phyloP scores from a whole-genome alignment of 805 yeast species.

The Hanseniaspora mollemarum region DNA sequence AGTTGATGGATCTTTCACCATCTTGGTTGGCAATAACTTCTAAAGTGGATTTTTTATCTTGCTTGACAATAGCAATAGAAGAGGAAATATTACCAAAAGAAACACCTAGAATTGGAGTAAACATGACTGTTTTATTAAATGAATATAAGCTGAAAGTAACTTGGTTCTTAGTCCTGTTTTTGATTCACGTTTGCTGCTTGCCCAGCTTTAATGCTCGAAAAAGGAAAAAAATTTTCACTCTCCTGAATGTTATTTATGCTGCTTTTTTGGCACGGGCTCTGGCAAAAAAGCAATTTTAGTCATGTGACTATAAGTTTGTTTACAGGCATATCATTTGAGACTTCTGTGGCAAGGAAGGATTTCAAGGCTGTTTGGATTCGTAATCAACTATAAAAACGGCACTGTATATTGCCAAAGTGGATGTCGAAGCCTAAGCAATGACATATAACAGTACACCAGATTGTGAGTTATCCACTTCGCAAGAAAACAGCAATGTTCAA shows the following conservation, averaged over 20 bases:
- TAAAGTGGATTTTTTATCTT: conserved; percentile 66
- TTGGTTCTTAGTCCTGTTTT: neutral
- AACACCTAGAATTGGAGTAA: conserved; percentile 70
- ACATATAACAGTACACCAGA: neutral
- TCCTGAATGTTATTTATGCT: neutral
- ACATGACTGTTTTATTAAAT: conserved; percentile 15
- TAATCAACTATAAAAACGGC: no score
- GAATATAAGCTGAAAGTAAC: neutral
- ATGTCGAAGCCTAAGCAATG: no score
- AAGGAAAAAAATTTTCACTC: neutral
- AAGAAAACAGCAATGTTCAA: neutral
- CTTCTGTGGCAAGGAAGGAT: no score
- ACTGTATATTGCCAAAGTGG: no score
- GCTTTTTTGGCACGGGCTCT: no score
- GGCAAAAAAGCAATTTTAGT: no score
- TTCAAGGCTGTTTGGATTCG: neutral
- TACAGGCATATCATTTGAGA: no score
- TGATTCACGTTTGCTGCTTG: no score
- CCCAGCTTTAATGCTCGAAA: neutral
- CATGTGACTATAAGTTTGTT: no score
- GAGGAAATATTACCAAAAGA: conserved; percentile 94
- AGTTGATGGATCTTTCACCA: conserved; percentile 94
- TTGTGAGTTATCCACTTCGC: neutral
- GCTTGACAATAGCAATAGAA: conserved; percentile 75
- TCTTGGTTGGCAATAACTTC: conserved; percentile 98